Base-by-base conservation (phyloP, 2,329 filamentous ascomycete genomes). In the Phialocephala subalpina region DNA sequence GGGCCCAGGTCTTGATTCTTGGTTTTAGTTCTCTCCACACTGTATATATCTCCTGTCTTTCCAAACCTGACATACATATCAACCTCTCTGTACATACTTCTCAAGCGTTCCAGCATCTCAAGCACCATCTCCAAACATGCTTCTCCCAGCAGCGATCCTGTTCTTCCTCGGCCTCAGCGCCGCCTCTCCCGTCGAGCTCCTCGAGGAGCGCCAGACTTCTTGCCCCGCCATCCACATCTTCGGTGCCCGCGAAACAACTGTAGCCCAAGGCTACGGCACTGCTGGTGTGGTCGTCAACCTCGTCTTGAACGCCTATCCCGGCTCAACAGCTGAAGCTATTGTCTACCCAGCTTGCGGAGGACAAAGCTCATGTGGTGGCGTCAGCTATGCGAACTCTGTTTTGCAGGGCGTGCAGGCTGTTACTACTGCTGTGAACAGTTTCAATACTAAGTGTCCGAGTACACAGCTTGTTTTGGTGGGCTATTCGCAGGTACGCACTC, bases 311-410 rank as follows among this genome's bases (percentile, higher is more conserved):
- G 80, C 82, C 3, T 82, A 85, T 68, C 71, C 83, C 0, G 85
- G 84, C 0, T 77, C 84, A 0, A 87, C 84, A 0, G 78, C 84
- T 1, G 85, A 87, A 67, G 82, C 86, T 20, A 87, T 88, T 67
- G 73, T 66, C 45, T 88, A 88, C 71, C 86, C 90, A 42, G 89
- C 89, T 1, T 90, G 87, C 49, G 89, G 89, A 64, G 88, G 88
- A 5, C 83, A 87, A 70, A 72, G 80, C 0, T 81, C 79, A 0
- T 90, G 88, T 70, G 87, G 87, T 16, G 81, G 84, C n/a, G 77
- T 84, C 29, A 83, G 82, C 73, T 92, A 91, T 70, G 86, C 82
- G 1, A 83, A 82, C 70, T 90, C 87, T 8, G 87, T 85, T 0
- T 74, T 79, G 3, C 82, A 86, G 63, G 89, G 89, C 45, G 87